These are phyloP conservation scores for Bullera alba DNA, from an alignment of 768 basidiomycete genomes.

Conservation along the genomic window DNA sequence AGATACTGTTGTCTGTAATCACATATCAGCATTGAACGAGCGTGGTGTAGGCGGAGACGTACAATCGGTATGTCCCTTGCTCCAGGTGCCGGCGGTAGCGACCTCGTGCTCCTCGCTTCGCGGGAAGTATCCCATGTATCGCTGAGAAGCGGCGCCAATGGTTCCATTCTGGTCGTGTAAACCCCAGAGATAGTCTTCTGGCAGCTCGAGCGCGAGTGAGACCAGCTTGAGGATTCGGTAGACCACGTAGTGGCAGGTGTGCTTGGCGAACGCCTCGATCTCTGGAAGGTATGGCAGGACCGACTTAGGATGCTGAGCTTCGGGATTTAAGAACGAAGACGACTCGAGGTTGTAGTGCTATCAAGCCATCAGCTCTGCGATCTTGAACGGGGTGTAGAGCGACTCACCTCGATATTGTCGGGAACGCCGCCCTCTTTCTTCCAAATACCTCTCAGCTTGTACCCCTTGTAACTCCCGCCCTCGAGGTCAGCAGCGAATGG, in stretches of 20 bases:
- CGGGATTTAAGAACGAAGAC: slow-evolving; percentile 10
- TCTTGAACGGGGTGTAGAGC: not conserved
- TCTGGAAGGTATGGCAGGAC: slow-evolving; percentile 19
- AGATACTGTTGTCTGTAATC: slow-evolving; percentile 15
- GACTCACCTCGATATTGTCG: slow-evolving; percentile 26
- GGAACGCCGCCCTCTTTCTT: slow-evolving; percentile 19
- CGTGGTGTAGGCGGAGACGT: not conserved
- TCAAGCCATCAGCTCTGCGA: not conserved
- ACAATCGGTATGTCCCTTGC: slow-evolving; percentile 25
- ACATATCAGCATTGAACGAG: not conserved
- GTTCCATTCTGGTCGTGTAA: slow-evolving; percentile 19
- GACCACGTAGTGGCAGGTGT: slow-evolving; percentile 23
- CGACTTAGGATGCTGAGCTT: slow-evolving; percentile 10
- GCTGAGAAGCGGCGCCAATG: slow-evolving; percentile 18
- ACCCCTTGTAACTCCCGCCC: slow-evolving; percentile 17
- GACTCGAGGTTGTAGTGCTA: slow-evolving; percentile 34
- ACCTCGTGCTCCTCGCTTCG: slow-evolving; percentile 12
- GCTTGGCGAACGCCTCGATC: slow-evolving; percentile 21
- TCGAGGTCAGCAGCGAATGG: slow-evolving; percentile 21
- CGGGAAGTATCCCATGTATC: slow-evolving; percentile 24
- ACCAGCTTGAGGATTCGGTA: slow-evolving; percentile 21
- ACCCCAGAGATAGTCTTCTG: slow-evolving; percentile 24
- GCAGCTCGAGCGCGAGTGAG: slow-evolving; percentile 22
- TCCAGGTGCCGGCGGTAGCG: slow-evolving; percentile 25
- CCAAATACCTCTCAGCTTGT: slow-evolving; percentile 25